Evolutionary conservation across 192 early-diverging fungal species (phyloP), one percentile per base, ranked within the genome.

Genomic region (Coemansia sp.): DNA sequence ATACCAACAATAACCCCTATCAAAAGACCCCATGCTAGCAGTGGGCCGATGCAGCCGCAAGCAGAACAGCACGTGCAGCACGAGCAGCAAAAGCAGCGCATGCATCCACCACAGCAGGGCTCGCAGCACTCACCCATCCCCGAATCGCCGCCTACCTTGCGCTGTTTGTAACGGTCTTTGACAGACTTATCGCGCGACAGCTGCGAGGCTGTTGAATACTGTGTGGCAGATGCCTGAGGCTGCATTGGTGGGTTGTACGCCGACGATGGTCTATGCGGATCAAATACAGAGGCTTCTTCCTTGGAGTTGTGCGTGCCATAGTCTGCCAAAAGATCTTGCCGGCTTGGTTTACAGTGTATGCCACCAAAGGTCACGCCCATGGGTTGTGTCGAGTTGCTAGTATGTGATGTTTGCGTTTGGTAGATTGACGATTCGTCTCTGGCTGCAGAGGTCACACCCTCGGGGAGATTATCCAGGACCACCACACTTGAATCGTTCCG

Each of bases 61-160:
- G 19, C 36, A 21, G 67, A 22, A 45, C 72, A 66, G 61, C 80
- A 83, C 16, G 57, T 78, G 57, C 67, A 71, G 1, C 26, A 32
- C 19, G 72, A 43, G 48, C 73, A 67, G 62, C 81, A 83, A 1
- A 76, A 36, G 59, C 76, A 78, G 21, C 70, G 65, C 70, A 77
- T 70, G 22, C 77, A 76, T 11, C 73, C 68, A 5, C 76, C 76
- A 56, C 81, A 83, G 61, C 76, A 83, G 15, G 65, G 63, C 56
- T 63, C 72, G 41, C 81, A 83, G 76, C 81, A 83, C 54, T 78
- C 81, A 45, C 81, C 81, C 65, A 71, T 72, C 22, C 81, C 73
- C 49, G 76, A 83, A 21, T 83, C 81, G 61, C 81, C 81, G 4
- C 81, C 81, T 39, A 77, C 76, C 5, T 56, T 68, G 55, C 81